phyloP scores from a whole-genome alignment of 2,329 filamentous ascomycete species.

The Fusarium brachygibbosum region DNA sequence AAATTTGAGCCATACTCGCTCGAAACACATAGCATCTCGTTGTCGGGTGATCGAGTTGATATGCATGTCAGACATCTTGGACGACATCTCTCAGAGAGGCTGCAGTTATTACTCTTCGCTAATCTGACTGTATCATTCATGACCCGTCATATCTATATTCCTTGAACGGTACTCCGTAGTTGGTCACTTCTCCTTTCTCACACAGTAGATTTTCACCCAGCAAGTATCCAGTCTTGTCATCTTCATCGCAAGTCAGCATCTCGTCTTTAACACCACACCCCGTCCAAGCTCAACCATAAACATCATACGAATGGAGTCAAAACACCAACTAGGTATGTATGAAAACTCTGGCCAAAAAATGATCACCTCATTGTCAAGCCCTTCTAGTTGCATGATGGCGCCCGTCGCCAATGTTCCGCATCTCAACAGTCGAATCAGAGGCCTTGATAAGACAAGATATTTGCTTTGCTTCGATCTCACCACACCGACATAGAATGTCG shows the following conservation, averaged over 20 bases:
- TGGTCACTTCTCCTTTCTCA: background rate
- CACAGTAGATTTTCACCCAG: background rate
- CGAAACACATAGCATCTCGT: accelerated
- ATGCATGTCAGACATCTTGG: conserved; percentile 7
- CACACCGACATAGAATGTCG: conserved; percentile 48
- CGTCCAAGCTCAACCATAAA: background rate
- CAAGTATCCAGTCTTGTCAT: background rate
- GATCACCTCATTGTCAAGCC: background rate
- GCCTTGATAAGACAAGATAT: conserved; percentile 3
- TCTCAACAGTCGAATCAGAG: conserved; percentile 19
- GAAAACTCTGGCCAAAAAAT: background rate
- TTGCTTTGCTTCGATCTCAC: conserved; percentile 43
- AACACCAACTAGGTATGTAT: background rate
- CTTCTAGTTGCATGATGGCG: conserved; percentile 25
- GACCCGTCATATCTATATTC: background rate
- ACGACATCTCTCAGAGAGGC: background rate
- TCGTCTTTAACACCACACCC: conserved; percentile 15
- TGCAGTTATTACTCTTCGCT: background rate
- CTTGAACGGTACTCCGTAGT: background rate
- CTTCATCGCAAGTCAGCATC: conserved; percentile 2
- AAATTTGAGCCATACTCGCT: accelerated
- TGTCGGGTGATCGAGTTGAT: background rate
- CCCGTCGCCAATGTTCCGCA: conserved; percentile 3
- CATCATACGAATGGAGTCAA: background rate
- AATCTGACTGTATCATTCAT: background rate